Base-by-base conservation (phyloP, 768 basidiomycete species). In the Mycena capillaripes region DNA sequence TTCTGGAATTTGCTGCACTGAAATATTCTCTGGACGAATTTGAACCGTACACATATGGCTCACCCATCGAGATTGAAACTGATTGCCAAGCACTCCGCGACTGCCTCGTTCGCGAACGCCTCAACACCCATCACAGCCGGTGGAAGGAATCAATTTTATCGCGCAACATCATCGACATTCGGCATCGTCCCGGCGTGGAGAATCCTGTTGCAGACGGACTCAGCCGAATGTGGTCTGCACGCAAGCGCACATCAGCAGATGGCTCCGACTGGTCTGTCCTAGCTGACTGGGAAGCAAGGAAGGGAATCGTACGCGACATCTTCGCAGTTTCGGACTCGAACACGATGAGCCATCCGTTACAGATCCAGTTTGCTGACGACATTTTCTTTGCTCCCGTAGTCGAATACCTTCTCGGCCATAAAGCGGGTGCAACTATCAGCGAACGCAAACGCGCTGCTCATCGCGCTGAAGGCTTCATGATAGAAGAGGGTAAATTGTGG, bases 1-100 rank as follows among this genome's bases (percentile, higher is more conserved):
- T 82, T 6, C 76, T 82, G 19, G 81, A 84, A 66, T 82, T 83
- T 66, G 82, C 82, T 19, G 64, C 65, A 19, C 65, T 72, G 27
- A 73, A 66, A 21, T 65, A 27, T 36, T 17, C 74, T 69, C 10
- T 77, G 72, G 67, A 69, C 38, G 62, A 79, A 78, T 65, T 79
- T 52, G 69, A 52, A 68, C 58, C 30, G 14, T 78, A 25, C 67
- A 79, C 29, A 6, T 83, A n/a, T 61, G 79, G 59, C 80, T 81
- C 1, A 66, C 64, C 72, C 5, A 82, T 72, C 81, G 71, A 75
- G 70, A 72, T 29, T 19, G 70, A 71, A 23, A 71, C 70, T 0
- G 64, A 71, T 50, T 71, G 70, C n/a, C 60, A 69, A 27, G 80
- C 79, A 0, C 65, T 84, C 0, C 30, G 72, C 11, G 79, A 81